Base-by-base conservation (phyloP, 2,329 filamentous ascomycete genomes). In the Aspergillus fumigatiaffinis region DNA sequence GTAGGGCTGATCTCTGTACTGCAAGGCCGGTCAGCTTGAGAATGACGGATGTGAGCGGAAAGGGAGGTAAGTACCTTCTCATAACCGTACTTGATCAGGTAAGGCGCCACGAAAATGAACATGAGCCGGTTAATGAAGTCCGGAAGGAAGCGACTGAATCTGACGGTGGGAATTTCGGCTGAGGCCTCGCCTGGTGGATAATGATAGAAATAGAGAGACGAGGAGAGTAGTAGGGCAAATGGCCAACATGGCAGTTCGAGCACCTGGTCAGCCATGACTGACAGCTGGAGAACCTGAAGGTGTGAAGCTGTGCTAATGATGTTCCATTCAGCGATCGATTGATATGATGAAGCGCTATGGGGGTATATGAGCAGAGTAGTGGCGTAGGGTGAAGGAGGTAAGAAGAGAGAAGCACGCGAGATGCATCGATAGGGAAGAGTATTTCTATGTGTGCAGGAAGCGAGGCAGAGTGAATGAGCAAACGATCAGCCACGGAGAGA, bases 1-100 rank as follows among this genome's bases (percentile, higher is more conserved):
- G 50, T 65, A 72, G 1, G 69, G 65, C 4, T 35, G 56, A 25
- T 68, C 58, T 44, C 63, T 67, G 58, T 67, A 71, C 69, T 71
- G 50, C n/a, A 44, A 2, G n/a, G 5, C 1, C 25, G 52, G 52
- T 63, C 50, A 63, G 38, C 14, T 47, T 2, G 20, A 38, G 26
- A 9, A 10, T 26, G 10, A 1, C 1, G 26, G 1, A 5, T 9
- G 17, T n/a, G 21, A 21, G n/a, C 14, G 5, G 5, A 38, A 10
- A 20, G n/a, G 42, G 20, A 12, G 17, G 12, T n/a, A 51, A 41
- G 10, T 23, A 68, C 64, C 59, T 67, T 65, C 14, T 60, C 52
- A 55, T 71, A 71, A 1, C 68, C 69, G n/a, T 53, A 23, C 49
- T 63, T 56, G 17, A 71, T 70, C 55, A 68, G 60, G 10, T 50